Evolutionary conservation across 2,329 filamentous ascomycete species (phyloP), one percentile per base, ranked within the genome.

Genomic region (Ophiosphaerella narmari): DNA sequence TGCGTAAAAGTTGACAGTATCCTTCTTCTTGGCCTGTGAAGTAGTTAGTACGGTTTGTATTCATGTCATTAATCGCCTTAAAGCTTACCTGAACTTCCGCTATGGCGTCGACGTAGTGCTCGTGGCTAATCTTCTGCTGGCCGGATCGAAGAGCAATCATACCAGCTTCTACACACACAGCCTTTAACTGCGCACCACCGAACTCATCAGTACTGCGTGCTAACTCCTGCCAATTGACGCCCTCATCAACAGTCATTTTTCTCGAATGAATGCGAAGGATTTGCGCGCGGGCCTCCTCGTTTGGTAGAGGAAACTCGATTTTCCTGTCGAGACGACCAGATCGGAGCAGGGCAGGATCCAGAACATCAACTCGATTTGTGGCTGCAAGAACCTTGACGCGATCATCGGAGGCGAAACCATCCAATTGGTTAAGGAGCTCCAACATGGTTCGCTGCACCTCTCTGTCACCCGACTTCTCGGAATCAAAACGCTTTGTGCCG

Each of bases 361-460:
- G 82, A 7, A 97, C 92, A 70, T 97, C 93, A 50, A 97, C 88
- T 73, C 92, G 87, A 80, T 97, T 97, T 21, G 92, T 97, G 38
- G 92, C 92, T 3, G 92, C 92, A 43, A 97, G 82, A 5, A 97
- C 93, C 80, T 97, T 97, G 82, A 97, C 95, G 43, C 92, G 87
- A 72, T 97, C 93, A 71, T 97, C 92, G 6, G 91, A 96, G 0
- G 94, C 95, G 71, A 99, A 99, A 46, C 94, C 94, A 71, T 99
- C 94, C 1, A 99, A 86, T 79, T 99, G 94, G 78, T 99, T 99
- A 59, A 99, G 88, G 47, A 99, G 84, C 76, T 99, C 94, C 79
- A 99, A 81, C 95, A 99, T 99, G 50, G 94, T 99, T 74, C 94
- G 86, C 78, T 99, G 94, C 37, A 99, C 94, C 78, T 99, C 94